Evolutionary conservation across 2,329 filamentous ascomycete genomes (phyloP).

Genomic region (Pyrenochaeta sp.): DNA sequence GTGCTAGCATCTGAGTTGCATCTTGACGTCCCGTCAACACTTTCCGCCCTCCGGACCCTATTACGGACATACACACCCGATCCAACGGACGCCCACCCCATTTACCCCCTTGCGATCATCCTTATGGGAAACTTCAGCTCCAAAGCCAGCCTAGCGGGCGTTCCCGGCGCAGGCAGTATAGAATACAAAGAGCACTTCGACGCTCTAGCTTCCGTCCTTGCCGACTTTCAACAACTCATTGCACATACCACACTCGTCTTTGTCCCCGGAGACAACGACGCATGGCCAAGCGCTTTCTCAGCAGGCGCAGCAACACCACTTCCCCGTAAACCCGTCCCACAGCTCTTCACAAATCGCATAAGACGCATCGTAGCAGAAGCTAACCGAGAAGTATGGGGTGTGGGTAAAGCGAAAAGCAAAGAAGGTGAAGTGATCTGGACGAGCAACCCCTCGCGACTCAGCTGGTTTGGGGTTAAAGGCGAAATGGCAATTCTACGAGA

Average conservation of each 20-base stretch:
- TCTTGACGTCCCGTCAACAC: conserved; percentile 81
- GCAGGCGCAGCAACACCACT: conserved; percentile 76
- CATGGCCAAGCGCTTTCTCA: conserved; percentile 89
- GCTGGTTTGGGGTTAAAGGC: conserved; percentile 85
- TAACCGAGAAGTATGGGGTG: conserved; percentile 71
- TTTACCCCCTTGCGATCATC: conserved; percentile 79
- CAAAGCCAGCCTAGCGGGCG: conserved; percentile 67
- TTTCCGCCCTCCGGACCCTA: conserved; percentile 82
- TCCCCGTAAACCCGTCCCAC: conserved; percentile 77
- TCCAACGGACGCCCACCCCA: conserved; percentile 62
- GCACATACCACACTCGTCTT: conserved; percentile 86
- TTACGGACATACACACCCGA: conserved; percentile 72
- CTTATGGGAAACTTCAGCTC: conserved; percentile 84
- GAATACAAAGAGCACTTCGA: conserved; percentile 98
- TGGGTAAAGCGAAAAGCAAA: conserved; percentile 52
- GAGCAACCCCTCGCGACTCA: conserved; percentile 82
- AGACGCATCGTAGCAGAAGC: conserved; percentile 81
- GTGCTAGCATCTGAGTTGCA: conserved; percentile 87
- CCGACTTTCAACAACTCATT: conserved; percentile 84
- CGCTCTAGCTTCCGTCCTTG: conserved; percentile 79
- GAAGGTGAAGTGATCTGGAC: conserved; percentile 85
- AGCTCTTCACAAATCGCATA: conserved; percentile 88
- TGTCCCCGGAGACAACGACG: conserved; percentile 95
- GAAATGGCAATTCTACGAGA: conserved; percentile 90
- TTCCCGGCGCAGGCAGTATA: conserved; percentile 79